Conservation (phyloP, 2,329 filamentous ascomycete genomes). For the Cylindrodendrum hubeiense region DNA sequence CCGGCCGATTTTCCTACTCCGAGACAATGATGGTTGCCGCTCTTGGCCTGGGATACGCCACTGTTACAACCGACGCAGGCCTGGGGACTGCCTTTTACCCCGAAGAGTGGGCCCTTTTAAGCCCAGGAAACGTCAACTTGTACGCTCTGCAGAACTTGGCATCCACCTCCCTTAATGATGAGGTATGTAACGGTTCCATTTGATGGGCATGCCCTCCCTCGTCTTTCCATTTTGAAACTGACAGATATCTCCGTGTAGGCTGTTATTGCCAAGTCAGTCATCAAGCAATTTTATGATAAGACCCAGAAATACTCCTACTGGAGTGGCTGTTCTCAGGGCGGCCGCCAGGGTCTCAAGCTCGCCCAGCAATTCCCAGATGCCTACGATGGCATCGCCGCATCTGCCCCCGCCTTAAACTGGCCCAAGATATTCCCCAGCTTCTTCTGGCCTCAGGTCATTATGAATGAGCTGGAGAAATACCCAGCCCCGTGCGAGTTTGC, state of each 20-base stretch:
- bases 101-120: conserved; percentile 19
- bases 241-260: conserved; percentile 4
- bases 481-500: conserved; percentile 26
- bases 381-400: conserved; percentile 32
- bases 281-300: conserved; percentile 23
- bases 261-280: conserved; percentile 16
- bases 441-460: conserved; percentile 20
- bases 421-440: conserved; percentile 7
- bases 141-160: conserved; percentile 30
- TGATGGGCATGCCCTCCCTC: no score
- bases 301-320: conserved; percentile 29
- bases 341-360: conserved; percentile 27
- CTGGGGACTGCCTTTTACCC: conserved; percentile 9
- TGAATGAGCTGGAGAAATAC: conserved; percentile 17
- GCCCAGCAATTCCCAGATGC: conserved; percentile 30
- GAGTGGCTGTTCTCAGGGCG: conserved; percentile 35
- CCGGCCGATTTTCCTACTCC: conserved; percentile 22
- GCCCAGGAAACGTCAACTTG: conserved; percentile 31
- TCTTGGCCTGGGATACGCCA: conserved; percentile 30
- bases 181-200: conserved; percentile 19
- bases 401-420: conserved; percentile 23
- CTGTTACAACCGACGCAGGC: conserved; percentile 29
- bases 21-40: conserved; percentile 18
- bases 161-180: conserved; percentile 22
- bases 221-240: neutral